Evolutionary conservation across 257 asterid genomes (phyloP).

Genomic region (Cruciata laevipes): DNA sequence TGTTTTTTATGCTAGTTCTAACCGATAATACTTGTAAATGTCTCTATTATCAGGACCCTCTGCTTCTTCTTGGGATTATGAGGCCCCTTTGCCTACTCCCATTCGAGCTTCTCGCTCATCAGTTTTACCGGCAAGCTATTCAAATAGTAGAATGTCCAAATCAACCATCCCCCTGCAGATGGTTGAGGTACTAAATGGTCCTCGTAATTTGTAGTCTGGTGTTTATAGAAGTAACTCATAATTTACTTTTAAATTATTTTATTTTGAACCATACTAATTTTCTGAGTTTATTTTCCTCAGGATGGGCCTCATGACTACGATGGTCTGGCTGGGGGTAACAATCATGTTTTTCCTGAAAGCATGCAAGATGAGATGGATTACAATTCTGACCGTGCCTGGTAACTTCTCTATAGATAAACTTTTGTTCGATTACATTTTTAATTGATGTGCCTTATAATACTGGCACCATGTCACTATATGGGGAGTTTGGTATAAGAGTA

Average conservation of each 20-base stretch:
- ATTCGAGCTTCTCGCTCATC: conserved; percentile 41
- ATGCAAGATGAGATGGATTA: conserved; percentile 87
- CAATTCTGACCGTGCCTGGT: conserved; percentile 89
- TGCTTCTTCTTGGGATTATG: conserved; percentile 63
- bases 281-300: conserved; percentile 24
- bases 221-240: conserved; percentile 1
- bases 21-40: too few relatives aligned
- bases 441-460: neutral
- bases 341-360: conserved; percentile 66
- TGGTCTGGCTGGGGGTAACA: conserved; percentile 31
- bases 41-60: neutral
- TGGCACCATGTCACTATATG: too few relatives aligned
- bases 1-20: too few relatives aligned
- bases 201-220: neutral
- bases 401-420: conserved; percentile 15
- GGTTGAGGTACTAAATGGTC: conserved; percentile 44
- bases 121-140: conserved; percentile 26
- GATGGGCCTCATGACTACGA: conserved; percentile 39
- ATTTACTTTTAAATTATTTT: neutral
- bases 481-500: too few relatives aligned
- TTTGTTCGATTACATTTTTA: neutral
- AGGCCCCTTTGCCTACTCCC: conserved; percentile 86
- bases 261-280: conserved; percentile 1
- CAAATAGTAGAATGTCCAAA: conserved; percentile 49
- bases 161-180: conserved; percentile 16